Evolutionary conservation across 179 eudicot genomes (phyloP), one percentile per base, ranked within the genome.

Genomic region (Silene coronaria): DNA sequence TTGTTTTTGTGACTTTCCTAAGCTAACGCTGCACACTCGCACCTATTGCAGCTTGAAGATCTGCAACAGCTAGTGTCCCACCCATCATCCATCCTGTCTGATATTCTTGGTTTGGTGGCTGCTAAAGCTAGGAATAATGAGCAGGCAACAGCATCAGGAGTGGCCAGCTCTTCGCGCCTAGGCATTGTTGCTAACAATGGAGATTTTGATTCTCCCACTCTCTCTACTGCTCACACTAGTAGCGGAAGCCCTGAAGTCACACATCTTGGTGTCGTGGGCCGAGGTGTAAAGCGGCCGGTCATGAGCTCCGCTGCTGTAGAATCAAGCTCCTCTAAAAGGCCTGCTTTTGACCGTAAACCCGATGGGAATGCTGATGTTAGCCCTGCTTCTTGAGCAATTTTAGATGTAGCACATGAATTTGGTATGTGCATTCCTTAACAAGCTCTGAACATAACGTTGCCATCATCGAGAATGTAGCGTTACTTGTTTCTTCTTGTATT

Each of bases 261-360:
- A 16, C 87, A 91, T 87, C 90, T 93, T 71, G 96, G 98, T 24
- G 91, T 89, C 32, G 96, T 93, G 26, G 96, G 97, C 62, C 82
- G 93, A 78, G 97, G 91, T 67, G 91, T 93, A n/a, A 93, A 91
- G 89, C 86, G 93, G 61, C 90, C 89, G 38, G 55, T 32, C 16
- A 80, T 87, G 85, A 87, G 74, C 83, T 65, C 89, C 1, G 69
- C 27, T 24, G 53, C 76, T 53, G 46, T 76, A 22, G 90, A 85
- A 16, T 77, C 89, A 60, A 76, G 77, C 69, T 80, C 89, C 13
- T 65, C 81, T 5, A 91, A 91, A 65, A 90, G 83, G 72, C 90
- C 90, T 64, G 80, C 85, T 36, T 16, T 77, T 10, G 91, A 82
- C 51, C 72, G 84, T 21, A 70, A 81, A 21, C 64, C 85, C 6